phyloP scores from a whole-genome alignment of 2,329 filamentous ascomycete genomes.

The Balansia obtecta region DNA sequence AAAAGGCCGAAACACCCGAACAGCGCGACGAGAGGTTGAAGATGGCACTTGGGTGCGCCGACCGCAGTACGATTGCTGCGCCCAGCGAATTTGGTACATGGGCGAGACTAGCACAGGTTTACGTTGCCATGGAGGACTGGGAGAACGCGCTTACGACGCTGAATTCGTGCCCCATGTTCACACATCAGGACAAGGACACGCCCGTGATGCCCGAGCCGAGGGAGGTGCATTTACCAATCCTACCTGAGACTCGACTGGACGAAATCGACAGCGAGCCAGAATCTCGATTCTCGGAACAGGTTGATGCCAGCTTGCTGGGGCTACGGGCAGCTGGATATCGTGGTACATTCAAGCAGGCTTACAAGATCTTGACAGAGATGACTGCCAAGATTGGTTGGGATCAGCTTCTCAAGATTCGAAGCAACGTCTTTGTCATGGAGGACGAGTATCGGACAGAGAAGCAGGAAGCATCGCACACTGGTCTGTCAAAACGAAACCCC shows the following conservation, averaged over 20 bases:
- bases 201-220: conserved; percentile 89
- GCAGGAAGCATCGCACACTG: conserved; percentile 41
- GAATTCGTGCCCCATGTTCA: conserved; percentile 99
- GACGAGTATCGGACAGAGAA: conserved; percentile 93
- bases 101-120: conserved; percentile 87
- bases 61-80: conserved; percentile 86
- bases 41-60: conserved; percentile 84
- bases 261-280: conserved; percentile 91
- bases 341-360: conserved; percentile 91
- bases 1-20: conserved; percentile 38
- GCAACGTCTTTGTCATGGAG: conserved; percentile 98
- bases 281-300: conserved; percentile 67
- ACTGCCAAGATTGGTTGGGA: conserved; percentile 97
- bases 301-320: conserved; percentile 76
- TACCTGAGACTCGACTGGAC: conserved; percentile 81
- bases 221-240: conserved; percentile 73
- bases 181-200: conserved; percentile 95
- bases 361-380: conserved; percentile 87
- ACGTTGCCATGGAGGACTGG: conserved; percentile 90
- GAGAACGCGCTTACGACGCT: conserved; percentile 88
- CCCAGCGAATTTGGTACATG: conserved; percentile 96
- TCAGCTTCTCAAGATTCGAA: conserved; percentile 83
- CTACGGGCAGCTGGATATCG: conserved; percentile 83
- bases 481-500: conserved; percentile 51
- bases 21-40: conserved; percentile 56